Conservation (phyloP, 352 stramenopile genomes). For the Lagenidium sp. region DNA sequence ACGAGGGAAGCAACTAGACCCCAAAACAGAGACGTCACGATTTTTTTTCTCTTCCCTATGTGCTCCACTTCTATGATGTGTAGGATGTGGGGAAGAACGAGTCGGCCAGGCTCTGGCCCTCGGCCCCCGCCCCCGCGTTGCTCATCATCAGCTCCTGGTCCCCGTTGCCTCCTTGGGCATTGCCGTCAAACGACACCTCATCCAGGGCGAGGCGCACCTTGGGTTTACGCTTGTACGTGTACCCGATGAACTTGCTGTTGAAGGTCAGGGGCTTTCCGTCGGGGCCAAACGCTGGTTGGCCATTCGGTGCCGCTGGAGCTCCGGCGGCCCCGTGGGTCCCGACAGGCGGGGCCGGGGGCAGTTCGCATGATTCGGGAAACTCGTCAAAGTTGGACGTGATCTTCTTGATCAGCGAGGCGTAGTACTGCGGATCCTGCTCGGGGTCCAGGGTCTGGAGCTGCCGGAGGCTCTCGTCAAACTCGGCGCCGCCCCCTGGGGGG, state of each 20-base stretch:
- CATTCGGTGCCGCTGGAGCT: slow-evolving; percentile 19
- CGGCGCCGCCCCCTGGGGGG: slow-evolving; percentile 62
- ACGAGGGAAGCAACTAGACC: slow-evolving; percentile 9
- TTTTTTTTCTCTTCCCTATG: too few species aligned
- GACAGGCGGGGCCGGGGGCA: slow-evolving; percentile 18
- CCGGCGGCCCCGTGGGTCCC: too few species aligned
- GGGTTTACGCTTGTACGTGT: slow-evolving; percentile 87
- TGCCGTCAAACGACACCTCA: slow-evolving; percentile 64
- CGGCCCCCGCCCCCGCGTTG: too few species aligned
- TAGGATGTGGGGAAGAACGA: slow-evolving; percentile 1
- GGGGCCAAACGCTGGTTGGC: slow-evolving; percentile 36
- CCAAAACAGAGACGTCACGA: background rate
- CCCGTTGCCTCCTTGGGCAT: too few species aligned
- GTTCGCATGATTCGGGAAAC: slow-evolving; percentile 86
- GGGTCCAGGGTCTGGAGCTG: slow-evolving; percentile 82
- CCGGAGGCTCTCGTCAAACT: slow-evolving; percentile 89
- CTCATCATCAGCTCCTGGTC: too few species aligned
- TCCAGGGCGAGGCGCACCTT: slow-evolving; percentile 74
- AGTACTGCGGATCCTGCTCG: slow-evolving; percentile 43
- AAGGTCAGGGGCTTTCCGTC: slow-evolving; percentile 81
- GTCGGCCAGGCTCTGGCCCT: too few species aligned
- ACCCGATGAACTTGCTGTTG: slow-evolving; percentile 88
- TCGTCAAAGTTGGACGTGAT: slow-evolving; percentile 97
- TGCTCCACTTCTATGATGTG: background rate
- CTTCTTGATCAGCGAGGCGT: slow-evolving; percentile 85